Evolutionary conservation across 2,329 filamentous ascomycete genomes (phyloP), one percentile per base, ranked within the genome.

Genomic region (Talaromyces sp.): DNA sequence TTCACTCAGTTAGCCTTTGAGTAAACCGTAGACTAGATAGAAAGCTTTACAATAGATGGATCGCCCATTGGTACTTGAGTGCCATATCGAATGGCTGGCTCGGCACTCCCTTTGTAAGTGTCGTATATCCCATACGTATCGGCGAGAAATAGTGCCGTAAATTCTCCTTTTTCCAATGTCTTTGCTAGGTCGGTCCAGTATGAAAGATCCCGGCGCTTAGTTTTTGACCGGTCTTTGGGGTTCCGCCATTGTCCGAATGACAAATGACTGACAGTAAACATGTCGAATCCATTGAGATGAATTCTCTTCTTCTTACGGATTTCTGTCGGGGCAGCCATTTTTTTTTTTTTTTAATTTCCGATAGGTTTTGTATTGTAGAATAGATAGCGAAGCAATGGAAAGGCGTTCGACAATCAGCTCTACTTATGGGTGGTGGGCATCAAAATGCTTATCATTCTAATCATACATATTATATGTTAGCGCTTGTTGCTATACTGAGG

Each of bases 11-110:
- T 31, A 35, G 37, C 3, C 41, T 43, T 43, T 19, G 9, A 19
- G 41, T 13, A 8, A 43, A 13, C n/a, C 9, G 16, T 3, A 43
- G n/a, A 10, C 16, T 19, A 3, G 41, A 43, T 43, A 43, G 41
- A 43, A 43, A 43, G 11, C 16, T 43, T 59, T 33, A 59, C 57
- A 33, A 59, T 59, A 19, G 90, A 72, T 0, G 88, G 88, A 72
- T 91, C 88, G 66, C 89, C 89, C 22, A 90, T 86, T 0, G 88
- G 88, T 83, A 87, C 90, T 74, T 91, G 88, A 0, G 87, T 86
- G 0, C 86, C 88, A 0, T 86, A 85, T 0, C 82, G 73, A 58
- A 89, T 83, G 0, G 87, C 85, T 0, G 88, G 83, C 2, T 84
- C 82, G 3, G 79, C 74, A 0, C 85, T 85, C 0, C 86, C 84